Conservation (phyloP, 2,329 filamentous ascomycete species). For the Fusarium odoratissimum region DNA sequence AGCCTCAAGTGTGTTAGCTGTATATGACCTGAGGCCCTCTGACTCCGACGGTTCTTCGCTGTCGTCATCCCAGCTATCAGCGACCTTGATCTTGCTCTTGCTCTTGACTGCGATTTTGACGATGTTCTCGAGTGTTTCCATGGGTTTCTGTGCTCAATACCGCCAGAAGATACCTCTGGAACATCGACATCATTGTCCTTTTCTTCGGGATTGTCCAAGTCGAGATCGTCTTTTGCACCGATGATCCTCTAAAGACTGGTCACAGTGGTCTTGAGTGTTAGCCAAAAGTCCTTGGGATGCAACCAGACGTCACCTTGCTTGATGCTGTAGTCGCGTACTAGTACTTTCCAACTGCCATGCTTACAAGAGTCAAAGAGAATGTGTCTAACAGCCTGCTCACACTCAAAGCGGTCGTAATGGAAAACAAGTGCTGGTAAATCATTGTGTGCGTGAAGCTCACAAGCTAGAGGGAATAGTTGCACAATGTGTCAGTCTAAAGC, state of each 20-base stretch:
- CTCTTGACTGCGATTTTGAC: neutral
- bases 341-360: conserved; percentile 71
- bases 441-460: conserved; percentile 69
- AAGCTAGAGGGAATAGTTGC: conserved; percentile 63
- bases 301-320: conserved; percentile 78
- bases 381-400: conserved; percentile 67
- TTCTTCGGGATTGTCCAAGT: conserved; percentile 48
- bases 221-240: conserved; percentile 51
- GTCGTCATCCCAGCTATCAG: conserved; percentile 58
- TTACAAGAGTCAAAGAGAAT: conserved; percentile 76
- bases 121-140: neutral
- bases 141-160: neutral
- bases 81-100: conserved; percentile 38
- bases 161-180: conserved; percentile 29
- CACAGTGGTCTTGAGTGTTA: conserved; percentile 76
- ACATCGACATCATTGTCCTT: conserved; percentile 43
- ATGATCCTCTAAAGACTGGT: conserved; percentile 70
- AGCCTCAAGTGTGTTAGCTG: neutral
- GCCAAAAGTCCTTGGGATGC: conserved; percentile 68
- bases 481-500: neutral
- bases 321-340: conserved; percentile 75
- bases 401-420: conserved; percentile 76
- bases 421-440: conserved; percentile 81
- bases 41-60: conserved; percentile 46
- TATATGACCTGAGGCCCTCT: conserved; percentile 46